phyloP scores from a whole-genome alignment of 1,139 yeast genomes.

The Scheffersomyces illinoinensis region DNA sequence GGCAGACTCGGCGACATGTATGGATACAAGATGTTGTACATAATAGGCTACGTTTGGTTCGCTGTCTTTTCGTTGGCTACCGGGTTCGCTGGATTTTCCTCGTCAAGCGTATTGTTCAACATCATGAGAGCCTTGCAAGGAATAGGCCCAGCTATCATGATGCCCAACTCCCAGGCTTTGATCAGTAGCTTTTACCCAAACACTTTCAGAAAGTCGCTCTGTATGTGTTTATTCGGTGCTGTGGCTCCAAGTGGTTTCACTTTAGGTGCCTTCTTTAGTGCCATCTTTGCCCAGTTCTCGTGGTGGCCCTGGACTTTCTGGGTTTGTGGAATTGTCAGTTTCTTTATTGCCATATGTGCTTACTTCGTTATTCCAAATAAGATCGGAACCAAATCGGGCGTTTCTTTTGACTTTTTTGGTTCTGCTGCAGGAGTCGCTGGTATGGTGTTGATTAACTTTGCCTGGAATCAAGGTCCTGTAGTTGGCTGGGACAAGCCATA shows the following conservation, averaged over 20 bases:
- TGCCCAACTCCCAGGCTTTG: conserved; percentile 60
- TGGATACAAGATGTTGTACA: conserved; percentile 53
- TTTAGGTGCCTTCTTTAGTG: conserved; percentile 50
- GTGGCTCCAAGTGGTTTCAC: conserved; percentile 61
- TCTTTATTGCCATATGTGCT: conserved; percentile 28
- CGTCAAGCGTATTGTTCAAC: conserved; percentile 45
- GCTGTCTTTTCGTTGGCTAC: conserved; percentile 50
- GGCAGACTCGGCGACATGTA: conserved; percentile 67
- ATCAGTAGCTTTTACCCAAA: conserved; percentile 53
- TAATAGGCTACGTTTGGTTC: conserved; percentile 50
- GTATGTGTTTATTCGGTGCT: conserved; percentile 54
- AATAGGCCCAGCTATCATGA: conserved; percentile 55
- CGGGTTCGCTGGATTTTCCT: conserved; percentile 51
- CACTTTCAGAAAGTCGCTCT: conserved; percentile 39
- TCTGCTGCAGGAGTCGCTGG: conserved; percentile 49
- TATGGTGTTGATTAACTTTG: conserved; percentile 50
- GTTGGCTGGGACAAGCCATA: conserved; percentile 57
- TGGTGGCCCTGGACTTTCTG: conserved; percentile 66
- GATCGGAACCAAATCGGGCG: conserved; percentile 22
- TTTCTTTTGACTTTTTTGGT: conserved; percentile 50
- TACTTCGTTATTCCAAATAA: conserved; percentile 45
- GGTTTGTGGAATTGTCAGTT: conserved; percentile 40
- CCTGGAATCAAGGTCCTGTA: conserved; percentile 65
- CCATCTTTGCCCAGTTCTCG: conserved; percentile 39
- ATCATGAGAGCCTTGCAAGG: conserved; percentile 61